Evolutionary conservation across 495 filamentous ascomycete species (phyloP).

Genomic region (Penicillium cataractarum): DNA sequence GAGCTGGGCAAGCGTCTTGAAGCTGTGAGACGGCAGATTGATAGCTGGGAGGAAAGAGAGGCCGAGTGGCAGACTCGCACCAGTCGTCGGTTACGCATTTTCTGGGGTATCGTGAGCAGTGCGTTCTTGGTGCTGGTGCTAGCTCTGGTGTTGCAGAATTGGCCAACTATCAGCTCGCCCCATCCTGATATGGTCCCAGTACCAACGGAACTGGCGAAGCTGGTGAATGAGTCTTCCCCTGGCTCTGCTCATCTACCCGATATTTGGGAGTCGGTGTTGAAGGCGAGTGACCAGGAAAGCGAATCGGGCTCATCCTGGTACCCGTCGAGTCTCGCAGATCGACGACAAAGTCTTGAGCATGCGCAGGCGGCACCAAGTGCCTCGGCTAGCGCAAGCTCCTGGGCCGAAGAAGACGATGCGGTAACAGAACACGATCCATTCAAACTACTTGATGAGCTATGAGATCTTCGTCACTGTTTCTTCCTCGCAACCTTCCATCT

Average conservation of each 20-base stretch:
- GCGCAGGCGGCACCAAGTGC: slow-evolving; percentile 10
- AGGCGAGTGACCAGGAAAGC: background rate
- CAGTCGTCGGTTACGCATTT: slow-evolving; percentile 60
- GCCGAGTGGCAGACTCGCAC: slow-evolving; percentile 72
- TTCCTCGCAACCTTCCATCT: background rate
- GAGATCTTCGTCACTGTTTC: background rate
- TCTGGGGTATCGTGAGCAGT: slow-evolving; percentile 58
- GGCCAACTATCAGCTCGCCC: slow-evolving; percentile 19
- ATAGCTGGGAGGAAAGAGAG: slow-evolving; percentile 72
- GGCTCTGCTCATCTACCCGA: slow-evolving; percentile 7
- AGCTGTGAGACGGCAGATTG: slow-evolving; percentile 63
- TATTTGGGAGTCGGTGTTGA: slow-evolving; percentile 14
- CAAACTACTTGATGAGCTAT: slow-evolving; percentile 42
- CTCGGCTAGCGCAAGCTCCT: slow-evolving; percentile 9
- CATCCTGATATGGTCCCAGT: background rate
- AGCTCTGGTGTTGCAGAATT: slow-evolving; percentile 45
- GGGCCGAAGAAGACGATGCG: slow-evolving; percentile 3
- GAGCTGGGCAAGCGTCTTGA: slow-evolving; percentile 69
- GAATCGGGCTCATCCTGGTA: slow-evolving; percentile 19
- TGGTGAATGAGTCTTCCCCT: slow-evolving; percentile 11
- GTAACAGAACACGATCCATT: slow-evolving; percentile 34
- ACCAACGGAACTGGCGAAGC: background rate
- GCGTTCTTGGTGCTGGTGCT: slow-evolving; percentile 44
- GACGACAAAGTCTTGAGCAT: slow-evolving; percentile 22
- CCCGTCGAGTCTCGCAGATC: slow-evolving; percentile 27